Conservation (phyloP, 1,139 yeast species). For the Taiozyma onychis region DNA sequence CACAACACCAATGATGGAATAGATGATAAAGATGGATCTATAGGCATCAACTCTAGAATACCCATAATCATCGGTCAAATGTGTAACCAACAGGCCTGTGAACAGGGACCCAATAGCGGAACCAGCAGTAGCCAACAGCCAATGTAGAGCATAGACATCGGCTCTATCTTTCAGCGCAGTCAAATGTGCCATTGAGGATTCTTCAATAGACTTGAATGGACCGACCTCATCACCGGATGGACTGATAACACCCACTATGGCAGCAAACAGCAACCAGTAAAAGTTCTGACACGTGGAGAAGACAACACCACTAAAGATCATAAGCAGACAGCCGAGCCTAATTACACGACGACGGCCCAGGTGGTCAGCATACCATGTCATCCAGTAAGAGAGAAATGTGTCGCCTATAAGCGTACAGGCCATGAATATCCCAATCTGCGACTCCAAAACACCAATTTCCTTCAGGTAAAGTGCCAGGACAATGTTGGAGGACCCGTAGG, state of each 20-base stretch:
- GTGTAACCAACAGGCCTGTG: conserved; percentile 52
- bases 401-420: conserved; percentile 78
- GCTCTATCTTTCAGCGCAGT: conserved; percentile 64
- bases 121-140: conserved; percentile 63
- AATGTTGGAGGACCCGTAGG: conserved; percentile 81
- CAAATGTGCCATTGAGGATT: conserved; percentile 77
- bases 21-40: conserved; percentile 50
- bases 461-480: conserved; percentile 67
- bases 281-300: conserved; percentile 53
- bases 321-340: conserved; percentile 59
- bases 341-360: conserved; percentile 69
- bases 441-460: conserved; percentile 49
- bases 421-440: conserved; percentile 74
- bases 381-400: conserved; percentile 59
- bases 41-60: conserved; percentile 38
- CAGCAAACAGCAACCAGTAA: conserved; percentile 54
- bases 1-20: conserved; percentile 49
- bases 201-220: conserved; percentile 87
- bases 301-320: conserved; percentile 63
- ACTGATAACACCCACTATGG: conserved; percentile 68
- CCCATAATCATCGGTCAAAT: conserved; percentile 25
- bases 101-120: conserved; percentile 67
- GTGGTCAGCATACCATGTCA: conserved; percentile 77
- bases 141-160: conserved; percentile 57
- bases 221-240: conserved; percentile 94